Base-by-base conservation (phyloP, 1,284 basidiomycete species). In the Ceratobasidium sp. region DNA sequence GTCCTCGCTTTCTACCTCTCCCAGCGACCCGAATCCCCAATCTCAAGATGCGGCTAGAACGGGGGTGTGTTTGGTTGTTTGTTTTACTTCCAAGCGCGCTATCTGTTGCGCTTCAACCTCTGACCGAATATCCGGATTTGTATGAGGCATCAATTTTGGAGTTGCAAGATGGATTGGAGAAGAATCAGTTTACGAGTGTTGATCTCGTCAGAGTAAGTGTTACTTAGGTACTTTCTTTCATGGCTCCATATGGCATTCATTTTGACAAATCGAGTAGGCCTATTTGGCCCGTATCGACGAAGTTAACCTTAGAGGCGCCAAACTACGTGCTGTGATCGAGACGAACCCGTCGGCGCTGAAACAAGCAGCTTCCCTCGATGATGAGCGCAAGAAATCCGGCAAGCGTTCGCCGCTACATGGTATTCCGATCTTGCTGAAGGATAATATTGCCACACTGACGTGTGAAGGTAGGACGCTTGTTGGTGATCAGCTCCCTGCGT, bases 141-240 rank as follows among this genome's bases (percentile, higher is more conserved):
- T 87, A 87, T 77, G 86, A 87, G 78, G 86, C 86, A 0, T 85
- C 85, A 10, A 85, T 88, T 50, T 80, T 81, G 2, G 86, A 87
- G 75, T 81, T 88, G 15, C 85, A 87, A 78, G 80, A 80, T 15
- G 87, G 87, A 1, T 80, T 87, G 23, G 80, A 83, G 62, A 81
- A 80, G 17, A 83, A 84, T 0, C 75, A 79, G 13, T 88, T 87
- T 78, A 86, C 86, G 5, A 86, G 86, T 66, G 85, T 86, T 0
- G 86, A 87, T 79, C 84, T 87, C 12, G 85, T 87, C 15, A 86
- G 84, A 82, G 87, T 86, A 56, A 44, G 82, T 75, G n/a, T n/a
- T n/a, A n/a, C n/a, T n/a, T n/a, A n/a, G n/a, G n/a, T n/a, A n/a
- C 10, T 7, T 13, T 5, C 40, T 44, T 15, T 6, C 13, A 42